Percentiles rank a stretch among this genome's conserved stretches.
Evolutionary conservation across 192 early-diverging fungal species (phyloP).

Genomic region (Coemansia sp.): DNA sequence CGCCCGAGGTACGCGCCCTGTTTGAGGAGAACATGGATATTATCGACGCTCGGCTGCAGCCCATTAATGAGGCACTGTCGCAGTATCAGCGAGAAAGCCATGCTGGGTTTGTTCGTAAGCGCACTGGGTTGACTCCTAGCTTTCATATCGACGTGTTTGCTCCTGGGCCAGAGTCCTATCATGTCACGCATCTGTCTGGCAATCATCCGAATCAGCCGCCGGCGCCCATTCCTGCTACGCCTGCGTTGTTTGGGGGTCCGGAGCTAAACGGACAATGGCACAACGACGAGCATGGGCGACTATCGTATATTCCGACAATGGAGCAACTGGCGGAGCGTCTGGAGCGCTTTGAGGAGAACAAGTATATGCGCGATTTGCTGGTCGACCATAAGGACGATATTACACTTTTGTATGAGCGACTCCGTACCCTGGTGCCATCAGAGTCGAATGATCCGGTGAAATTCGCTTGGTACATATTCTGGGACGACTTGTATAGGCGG

Average conservation of each 20-base stretch:
- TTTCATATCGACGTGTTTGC: constrained; percentile 58
- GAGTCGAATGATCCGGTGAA: constrained; percentile 47
- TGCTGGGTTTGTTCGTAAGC: constrained; percentile 57
- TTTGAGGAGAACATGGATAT: constrained; percentile 60
- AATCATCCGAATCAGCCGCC: background rate
- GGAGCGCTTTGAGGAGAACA: constrained; percentile 45
- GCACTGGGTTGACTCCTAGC: constrained; percentile 46
- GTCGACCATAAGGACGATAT: constrained; percentile 45
- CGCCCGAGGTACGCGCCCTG: constrained; percentile 55
- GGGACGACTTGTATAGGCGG: constrained; percentile 68
- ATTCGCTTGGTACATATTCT: constrained; percentile 68
- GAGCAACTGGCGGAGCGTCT: constrained; percentile 46
- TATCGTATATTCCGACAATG: constrained; percentile 47
- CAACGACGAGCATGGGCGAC: constrained; percentile 39
- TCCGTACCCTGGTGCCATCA: constrained; percentile 48
- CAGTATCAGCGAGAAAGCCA: constrained; percentile 54
- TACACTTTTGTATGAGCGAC: constrained; percentile 44
- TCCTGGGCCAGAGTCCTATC: constrained; percentile 46
- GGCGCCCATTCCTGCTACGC: constrained; percentile 20
- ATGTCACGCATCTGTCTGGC: constrained; percentile 24
- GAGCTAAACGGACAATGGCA: constrained; percentile 32
- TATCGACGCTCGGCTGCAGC: constrained; percentile 47
- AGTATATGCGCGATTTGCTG: constrained; percentile 41
- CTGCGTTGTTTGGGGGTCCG: constrained; percentile 13
- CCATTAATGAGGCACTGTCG: constrained; percentile 42